Percentiles rank a stretch among this genome's conserved stretches.
Evolutionary conservation across 306 rosid genomes (phyloP).

Genomic region (Ceratonia siliqua): DNA sequence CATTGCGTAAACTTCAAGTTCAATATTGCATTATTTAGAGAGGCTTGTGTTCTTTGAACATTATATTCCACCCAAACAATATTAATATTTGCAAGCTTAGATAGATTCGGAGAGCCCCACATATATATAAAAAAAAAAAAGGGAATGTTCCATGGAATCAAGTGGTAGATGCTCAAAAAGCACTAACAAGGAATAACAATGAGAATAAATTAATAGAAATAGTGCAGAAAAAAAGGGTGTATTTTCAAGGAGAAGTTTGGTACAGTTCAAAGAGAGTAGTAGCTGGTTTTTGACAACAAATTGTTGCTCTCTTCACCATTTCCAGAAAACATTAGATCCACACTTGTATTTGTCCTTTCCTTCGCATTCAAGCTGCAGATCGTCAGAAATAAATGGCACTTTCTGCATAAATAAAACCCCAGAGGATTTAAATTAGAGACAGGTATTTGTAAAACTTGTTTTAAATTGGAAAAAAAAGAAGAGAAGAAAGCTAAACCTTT

Average conservation of each 20-base stretch:
- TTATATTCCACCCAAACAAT: too few relatives aligned
- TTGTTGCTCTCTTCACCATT: slow-evolving; percentile 62
- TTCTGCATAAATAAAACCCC: slow-evolving; percentile 53
- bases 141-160: too few relatives aligned
- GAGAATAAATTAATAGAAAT: not conserved
- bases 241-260: slow-evolving; percentile 24
- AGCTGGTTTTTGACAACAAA: not conserved
- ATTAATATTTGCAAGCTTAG: too few relatives aligned
- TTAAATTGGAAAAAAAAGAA: not conserved
- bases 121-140: too few relatives aligned
- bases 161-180: not conserved
- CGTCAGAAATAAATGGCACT: slow-evolving; percentile 82
- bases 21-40: too few relatives aligned
- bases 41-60: too few relatives aligned
- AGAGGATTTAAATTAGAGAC: not conserved
- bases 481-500: slow-evolving; percentile 51
- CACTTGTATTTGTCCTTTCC: slow-evolving; percentile 98
- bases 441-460: not conserved
- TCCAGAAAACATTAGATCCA: slow-evolving; percentile 99
- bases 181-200: not conserved
- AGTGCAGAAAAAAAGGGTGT: slow-evolving; percentile 14
- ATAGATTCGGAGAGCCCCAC: too few relatives aligned
- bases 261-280: slow-evolving; percentile 15
- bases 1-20: too few relatives aligned
- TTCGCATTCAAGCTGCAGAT: slow-evolving; percentile 85